Percentiles rank a stretch among this genome's conserved stretches.
phyloP scores from a whole-genome alignment of 2,329 filamentous ascomycete genomes.

The Aspergillus sp. region DNA sequence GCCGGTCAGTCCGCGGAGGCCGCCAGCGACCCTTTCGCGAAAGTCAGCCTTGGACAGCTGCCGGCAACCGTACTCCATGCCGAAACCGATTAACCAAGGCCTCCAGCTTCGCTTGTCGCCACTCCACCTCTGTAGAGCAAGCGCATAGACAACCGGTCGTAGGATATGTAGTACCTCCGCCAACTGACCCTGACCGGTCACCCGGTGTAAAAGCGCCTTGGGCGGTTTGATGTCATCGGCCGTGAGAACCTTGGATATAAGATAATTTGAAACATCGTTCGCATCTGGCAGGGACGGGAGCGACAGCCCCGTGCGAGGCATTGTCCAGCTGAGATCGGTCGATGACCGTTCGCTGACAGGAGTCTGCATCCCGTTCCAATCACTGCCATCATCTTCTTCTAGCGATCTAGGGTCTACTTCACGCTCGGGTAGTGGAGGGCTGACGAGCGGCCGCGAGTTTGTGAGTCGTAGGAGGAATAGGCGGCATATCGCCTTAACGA shows the following conservation, averaged over 20 bases:
- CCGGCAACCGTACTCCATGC: conserved; percentile 84
- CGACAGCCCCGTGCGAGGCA: conserved; percentile 90
- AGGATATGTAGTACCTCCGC: conserved; percentile 93
- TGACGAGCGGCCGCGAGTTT: conserved; percentile 78
- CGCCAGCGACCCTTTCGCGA: conserved; percentile 66
- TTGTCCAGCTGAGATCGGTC: conserved; percentile 69
- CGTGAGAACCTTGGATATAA: conserved; percentile 87
- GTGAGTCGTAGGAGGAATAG: conserved; percentile 81
- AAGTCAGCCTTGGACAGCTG: conserved; percentile 75
- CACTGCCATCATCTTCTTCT: conserved; percentile 53
- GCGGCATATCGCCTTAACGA: conserved; percentile 82
- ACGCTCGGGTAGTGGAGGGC: conserved; percentile 82
- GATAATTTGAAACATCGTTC: conserved; percentile 81
- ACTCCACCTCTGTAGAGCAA: conserved; percentile 75
- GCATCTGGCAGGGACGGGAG: conserved; percentile 82
- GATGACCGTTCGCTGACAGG: conserved; percentile 46
- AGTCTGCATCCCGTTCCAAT: conserved; percentile 55
- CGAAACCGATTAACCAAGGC: conserved; percentile 86
- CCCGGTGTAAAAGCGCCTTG: conserved; percentile 78
- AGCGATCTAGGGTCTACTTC: conserved; percentile 71
- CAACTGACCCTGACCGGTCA: conserved; percentile 72
- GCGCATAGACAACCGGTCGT: conserved; percentile 82
- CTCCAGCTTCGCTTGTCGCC: conserved; percentile 80
- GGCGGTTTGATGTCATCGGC: conserved; percentile 97
- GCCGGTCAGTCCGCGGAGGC: conserved; percentile 76